Evolutionary conservation across 805 yeast genomes (phyloP).

Genomic region (Myxozyma neotropica): DNA sequence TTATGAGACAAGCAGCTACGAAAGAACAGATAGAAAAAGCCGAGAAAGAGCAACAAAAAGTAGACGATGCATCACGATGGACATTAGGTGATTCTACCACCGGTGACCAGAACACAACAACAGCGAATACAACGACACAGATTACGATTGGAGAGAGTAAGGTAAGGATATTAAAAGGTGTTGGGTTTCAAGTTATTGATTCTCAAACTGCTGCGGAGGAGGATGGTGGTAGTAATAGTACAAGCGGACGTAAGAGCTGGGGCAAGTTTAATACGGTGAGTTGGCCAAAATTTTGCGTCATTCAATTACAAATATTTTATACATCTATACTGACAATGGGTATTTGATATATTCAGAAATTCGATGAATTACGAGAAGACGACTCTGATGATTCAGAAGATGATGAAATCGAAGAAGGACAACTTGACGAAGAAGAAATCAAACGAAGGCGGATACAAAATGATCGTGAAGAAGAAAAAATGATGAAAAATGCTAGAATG

Average conservation of each 20-base stretch:
- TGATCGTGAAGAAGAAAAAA: conserved; percentile 14
- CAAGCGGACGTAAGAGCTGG: conserved; percentile 39
- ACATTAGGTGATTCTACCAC: conserved; percentile 11
- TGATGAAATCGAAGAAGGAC: conserved; percentile 6
- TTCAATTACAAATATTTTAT: background rate
- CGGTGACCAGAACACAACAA: background rate
- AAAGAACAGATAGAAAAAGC: conserved; percentile 42
- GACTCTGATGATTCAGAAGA: conserved; percentile 5
- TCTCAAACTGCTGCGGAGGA: conserved; percentile 1
- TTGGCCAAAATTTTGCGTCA: background rate
- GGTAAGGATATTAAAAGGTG: conserved; percentile 14
- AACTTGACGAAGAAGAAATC: conserved; percentile 7
- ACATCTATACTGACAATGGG: background rate
- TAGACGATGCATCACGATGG: conserved; percentile 39
- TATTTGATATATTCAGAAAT: conserved; percentile 2
- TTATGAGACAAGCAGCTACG: conserved; percentile 40
- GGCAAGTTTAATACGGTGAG: conserved; percentile 27
- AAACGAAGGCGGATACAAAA: conserved; percentile 3
- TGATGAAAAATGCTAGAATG: conserved; percentile 12
- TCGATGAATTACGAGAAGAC: background rate
- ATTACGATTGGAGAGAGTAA: conserved; percentile 1
- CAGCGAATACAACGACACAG: background rate
- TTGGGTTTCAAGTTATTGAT: conserved; percentile 31
- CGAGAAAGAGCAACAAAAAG: conserved; percentile 35
- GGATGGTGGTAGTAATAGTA: conserved; percentile 22